Conservation (phyloP, 2,329 filamentous ascomycete genomes). For the Epichloe coenophiala region DNA sequence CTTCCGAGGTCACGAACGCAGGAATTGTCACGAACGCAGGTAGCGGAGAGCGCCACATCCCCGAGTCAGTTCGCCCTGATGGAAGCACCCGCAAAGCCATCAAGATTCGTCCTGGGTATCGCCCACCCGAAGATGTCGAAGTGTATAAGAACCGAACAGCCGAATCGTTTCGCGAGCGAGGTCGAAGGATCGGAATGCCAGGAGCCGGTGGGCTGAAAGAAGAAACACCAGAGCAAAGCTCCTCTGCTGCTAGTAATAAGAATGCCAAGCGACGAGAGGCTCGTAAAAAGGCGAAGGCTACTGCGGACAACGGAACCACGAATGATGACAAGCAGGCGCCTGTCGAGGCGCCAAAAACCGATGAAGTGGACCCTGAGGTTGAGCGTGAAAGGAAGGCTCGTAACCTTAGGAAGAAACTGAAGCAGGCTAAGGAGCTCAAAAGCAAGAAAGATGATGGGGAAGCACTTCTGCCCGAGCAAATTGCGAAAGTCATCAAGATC, state of each 20-base stretch:
- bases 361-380: conserved; percentile 50
- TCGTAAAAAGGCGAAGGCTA: conserved; percentile 39
- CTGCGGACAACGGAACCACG: conserved; percentile 48
- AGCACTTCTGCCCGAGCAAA: conserved; percentile 77
- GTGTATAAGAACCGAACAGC: conserved; percentile 90
- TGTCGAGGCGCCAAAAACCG: conserved; percentile 16
- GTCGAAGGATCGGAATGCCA: conserved; percentile 48
- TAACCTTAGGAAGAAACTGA: conserved; percentile 85
- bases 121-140: conserved; percentile 88
- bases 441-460: conserved; percentile 84
- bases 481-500: conserved; percentile 96
- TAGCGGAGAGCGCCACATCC: conserved; percentile 78
- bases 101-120: conserved; percentile 83
- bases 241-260: conserved; percentile 54
- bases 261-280: conserved; percentile 65
- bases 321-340: conserved; percentile 26
- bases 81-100: conserved; percentile 90
- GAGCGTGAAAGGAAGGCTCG: conserved; percentile 89
- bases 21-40: conserved; percentile 65
- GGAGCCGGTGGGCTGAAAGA: conserved; percentile 52
- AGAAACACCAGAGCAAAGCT: conserved; percentile 31
- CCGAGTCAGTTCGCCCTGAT: conserved; percentile 73
- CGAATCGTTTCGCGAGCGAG: conserved; percentile 68
- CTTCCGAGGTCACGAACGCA: conserved; percentile 41
- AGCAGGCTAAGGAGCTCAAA: conserved; percentile 81